These are phyloP conservation scores for Suhomyces bolitotheri DNA, from an alignment of 1,139 yeast genomes.

Conservation along the genomic window DNA sequence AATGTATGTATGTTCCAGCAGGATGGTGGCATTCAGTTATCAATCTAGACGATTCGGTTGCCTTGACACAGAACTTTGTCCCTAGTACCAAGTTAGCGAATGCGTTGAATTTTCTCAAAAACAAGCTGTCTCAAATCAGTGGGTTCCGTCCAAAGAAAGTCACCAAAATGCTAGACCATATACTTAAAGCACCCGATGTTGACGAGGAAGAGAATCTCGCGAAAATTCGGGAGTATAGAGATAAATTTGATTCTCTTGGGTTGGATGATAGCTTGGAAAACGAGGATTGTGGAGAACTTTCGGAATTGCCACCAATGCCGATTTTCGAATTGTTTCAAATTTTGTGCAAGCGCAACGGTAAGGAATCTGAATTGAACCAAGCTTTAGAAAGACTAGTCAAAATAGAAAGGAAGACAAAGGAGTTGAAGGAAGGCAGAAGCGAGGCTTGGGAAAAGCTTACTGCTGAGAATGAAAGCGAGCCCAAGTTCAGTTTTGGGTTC, in stretches of 20 bases:
- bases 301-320: conserved; percentile 49
- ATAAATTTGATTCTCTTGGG: conserved; percentile 20
- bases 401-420: conserved; percentile 29
- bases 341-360: conserved; percentile 39
- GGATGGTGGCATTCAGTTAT: conserved; percentile 98
- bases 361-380: conserved; percentile 28
- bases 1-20: conserved; percentile 84
- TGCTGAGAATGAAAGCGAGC: conserved; percentile 4
- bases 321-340: conserved; percentile 57
- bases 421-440: conserved; percentile 18
- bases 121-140: conserved; percentile 68
- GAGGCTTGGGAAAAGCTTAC: conserved; percentile 26
- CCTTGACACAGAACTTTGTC: conserved; percentile 85
- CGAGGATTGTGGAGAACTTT: conserved; percentile 49
- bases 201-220: conserved; percentile 24
- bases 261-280: conserved; percentile 26
- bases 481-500: conserved; percentile 36
- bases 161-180: conserved; percentile 33
- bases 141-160: conserved; percentile 70
- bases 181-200: conserved; percentile 28
- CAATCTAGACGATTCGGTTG: conserved; percentile 74
- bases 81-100: conserved; percentile 59
- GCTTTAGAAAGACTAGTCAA: conserved; percentile 35
- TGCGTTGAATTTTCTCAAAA: conserved; percentile 67
- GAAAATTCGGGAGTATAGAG: conserved; percentile 21